Percentiles rank a stretch among this genome's conserved stretches.
phyloP scores from a whole-genome alignment of 495 filamentous ascomycete species.

The Parathielavia appendiculata region DNA sequence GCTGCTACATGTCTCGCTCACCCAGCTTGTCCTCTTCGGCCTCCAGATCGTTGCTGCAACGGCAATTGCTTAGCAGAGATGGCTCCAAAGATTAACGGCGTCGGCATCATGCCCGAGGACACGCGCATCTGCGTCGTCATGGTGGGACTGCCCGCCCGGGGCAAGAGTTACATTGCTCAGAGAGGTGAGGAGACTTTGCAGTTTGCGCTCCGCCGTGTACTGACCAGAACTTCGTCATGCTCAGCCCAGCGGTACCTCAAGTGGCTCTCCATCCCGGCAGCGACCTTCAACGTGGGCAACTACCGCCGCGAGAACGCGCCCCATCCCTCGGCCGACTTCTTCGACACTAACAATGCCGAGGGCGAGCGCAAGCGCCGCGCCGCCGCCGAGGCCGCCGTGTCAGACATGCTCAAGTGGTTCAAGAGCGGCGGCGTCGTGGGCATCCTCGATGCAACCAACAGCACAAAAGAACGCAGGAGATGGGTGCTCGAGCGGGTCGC shows the following conservation, averaged over 20 bases:
- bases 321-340: conserved; percentile 84
- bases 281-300: conserved; percentile 93
- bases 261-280: conserved; percentile 90
- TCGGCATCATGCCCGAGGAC: conserved; percentile 74
- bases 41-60: conserved; percentile 10
- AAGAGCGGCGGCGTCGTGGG: conserved; percentile 69
- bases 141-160: conserved; percentile 91
- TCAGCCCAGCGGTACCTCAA: conserved; percentile 91
- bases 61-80: conserved; percentile 28
- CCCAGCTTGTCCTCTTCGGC: conserved; percentile 10
- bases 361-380: conserved; percentile 83
- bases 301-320: conserved; percentile 86
- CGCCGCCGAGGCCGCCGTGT: conserved; percentile 82
- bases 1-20: conserved; percentile 32
- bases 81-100: conserved; percentile 44
- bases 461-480: conserved; percentile 75
- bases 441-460: conserved; percentile 94
- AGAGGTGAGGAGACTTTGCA: conserved; percentile 62
- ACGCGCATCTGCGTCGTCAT: conserved; percentile 97
- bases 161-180: conserved; percentile 94
- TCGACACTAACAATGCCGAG: conserved; percentile 79
- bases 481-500: conserved; percentile 81
- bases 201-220: background rate
- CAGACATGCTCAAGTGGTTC: conserved; percentile 94
- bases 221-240: conserved; percentile 3